Evolutionary conservation across 192 early-diverging fungal species (phyloP).

Genomic region (Linnemannia zychae): DNA sequence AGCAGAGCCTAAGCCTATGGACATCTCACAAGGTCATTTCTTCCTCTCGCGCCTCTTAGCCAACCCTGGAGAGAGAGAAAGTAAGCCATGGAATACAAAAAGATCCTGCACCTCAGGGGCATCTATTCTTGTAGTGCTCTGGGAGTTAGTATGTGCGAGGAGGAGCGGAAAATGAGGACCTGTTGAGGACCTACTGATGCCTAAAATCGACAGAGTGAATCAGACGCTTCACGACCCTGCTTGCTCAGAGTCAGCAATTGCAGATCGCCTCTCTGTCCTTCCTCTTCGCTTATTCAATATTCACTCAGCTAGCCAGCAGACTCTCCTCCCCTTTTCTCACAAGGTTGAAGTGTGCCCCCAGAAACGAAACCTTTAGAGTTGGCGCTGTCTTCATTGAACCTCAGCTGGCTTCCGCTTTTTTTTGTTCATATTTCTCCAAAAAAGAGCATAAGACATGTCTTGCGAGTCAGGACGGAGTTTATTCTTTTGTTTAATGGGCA

Average conservation of each 20-base stretch:
- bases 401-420: background rate
- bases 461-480: background rate
- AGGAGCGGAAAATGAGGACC: no score
- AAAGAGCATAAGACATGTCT: background rate
- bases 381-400: background rate
- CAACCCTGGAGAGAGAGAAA: background rate
- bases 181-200: no score
- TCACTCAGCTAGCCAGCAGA: no score
- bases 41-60: background rate
- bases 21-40: background rate
- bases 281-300: no score
- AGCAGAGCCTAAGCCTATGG: background rate
- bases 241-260: no score
- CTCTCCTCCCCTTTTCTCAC: no score
- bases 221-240: no score
- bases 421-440: background rate
- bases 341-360: background rate
- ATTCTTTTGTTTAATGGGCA: background rate
- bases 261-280: no score
- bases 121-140: no score
- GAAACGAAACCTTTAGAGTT: slow-evolving; percentile 5
- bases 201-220: no score
- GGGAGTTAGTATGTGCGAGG: no score
- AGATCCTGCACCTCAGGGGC: no score
- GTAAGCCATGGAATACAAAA: background rate